phyloP scores from a whole-genome alignment of 176 grass and related monocot genomes.

The Oryza brachyantha region DNA sequence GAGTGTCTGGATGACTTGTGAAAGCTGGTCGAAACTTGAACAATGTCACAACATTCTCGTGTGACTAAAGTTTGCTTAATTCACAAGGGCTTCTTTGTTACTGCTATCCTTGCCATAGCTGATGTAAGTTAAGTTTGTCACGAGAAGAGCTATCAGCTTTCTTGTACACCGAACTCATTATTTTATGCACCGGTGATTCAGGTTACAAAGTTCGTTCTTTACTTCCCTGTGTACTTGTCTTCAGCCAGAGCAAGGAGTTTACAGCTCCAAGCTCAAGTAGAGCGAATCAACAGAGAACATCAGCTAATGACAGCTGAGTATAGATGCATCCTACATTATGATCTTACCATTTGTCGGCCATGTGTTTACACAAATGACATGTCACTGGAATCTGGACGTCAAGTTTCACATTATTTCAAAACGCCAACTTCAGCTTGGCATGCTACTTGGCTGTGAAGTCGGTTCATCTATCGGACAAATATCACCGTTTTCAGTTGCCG shows the following conservation, averaged over 20 bases:
- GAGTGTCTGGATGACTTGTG: not conserved
- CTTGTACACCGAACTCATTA: no score
- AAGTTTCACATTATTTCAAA: conserved; percentile 24
- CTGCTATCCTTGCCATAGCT: no score
- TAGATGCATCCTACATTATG: not conserved
- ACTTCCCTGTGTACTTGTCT: no score
- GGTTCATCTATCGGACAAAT: conserved; percentile 8
- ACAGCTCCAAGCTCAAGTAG: not conserved
- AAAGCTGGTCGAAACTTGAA: no score
- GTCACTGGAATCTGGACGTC: conserved; percentile 27
- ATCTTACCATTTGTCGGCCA: conserved; percentile 1
- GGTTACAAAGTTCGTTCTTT: not conserved
- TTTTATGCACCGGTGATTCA: no score
- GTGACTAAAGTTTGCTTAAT: no score
- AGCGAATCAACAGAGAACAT: not conserved
- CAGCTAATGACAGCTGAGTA: not conserved
- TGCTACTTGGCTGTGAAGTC: not conserved
- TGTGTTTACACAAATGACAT: conserved; percentile 13
- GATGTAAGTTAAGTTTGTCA: no score
- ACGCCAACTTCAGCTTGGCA: conserved; percentile 18
- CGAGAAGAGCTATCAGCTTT: no score
- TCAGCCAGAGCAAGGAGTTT: not conserved
- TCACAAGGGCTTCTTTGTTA: no score
- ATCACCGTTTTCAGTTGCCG: conserved; percentile 17
- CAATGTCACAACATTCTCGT: no score